Percentiles rank a stretch among this genome's conserved stretches.
Conservation (phyloP, 768 basidiomycete species). For the Boletus tomentosulus region DNA sequence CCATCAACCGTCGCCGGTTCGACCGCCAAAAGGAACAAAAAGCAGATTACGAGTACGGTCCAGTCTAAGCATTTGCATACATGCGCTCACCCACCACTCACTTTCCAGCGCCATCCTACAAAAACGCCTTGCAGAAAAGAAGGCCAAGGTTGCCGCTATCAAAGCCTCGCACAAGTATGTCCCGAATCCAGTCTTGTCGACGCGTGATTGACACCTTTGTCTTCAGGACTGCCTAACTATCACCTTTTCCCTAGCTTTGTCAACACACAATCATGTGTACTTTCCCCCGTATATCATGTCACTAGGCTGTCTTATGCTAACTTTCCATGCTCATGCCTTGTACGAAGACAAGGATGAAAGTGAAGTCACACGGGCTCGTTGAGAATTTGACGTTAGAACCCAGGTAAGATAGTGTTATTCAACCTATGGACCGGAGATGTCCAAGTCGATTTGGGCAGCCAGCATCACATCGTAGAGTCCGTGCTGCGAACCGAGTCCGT, state of each 20-base stretch:
- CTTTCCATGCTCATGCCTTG: conserved; percentile 10
- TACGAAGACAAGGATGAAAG: neutral
- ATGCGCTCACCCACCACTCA: neutral
- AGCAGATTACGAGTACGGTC: conserved; percentile 80
- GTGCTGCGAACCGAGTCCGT: conserved; percentile 80
- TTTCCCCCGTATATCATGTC: conserved; percentile 18
- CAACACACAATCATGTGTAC: conserved; percentile 16
- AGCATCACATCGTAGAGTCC: conserved; percentile 52
- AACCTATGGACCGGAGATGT: neutral
- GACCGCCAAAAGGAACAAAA: conserved; percentile 95
- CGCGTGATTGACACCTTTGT: neutral
- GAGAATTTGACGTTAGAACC: neutral
- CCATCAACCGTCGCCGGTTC: conserved; percentile 83
- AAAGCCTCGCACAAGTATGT: conserved; percentile 77
- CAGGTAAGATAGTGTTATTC: neutral
- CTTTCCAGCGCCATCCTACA: conserved; percentile 57
- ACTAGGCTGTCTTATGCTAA: conserved; percentile 20
- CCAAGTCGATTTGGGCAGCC: conserved; percentile 27
- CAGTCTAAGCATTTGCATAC: too few relatives aligned
- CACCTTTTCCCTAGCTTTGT: neutral
- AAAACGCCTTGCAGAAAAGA: conserved; percentile 92
- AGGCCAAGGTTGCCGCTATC: conserved; percentile 83
- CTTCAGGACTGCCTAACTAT: conserved; percentile 20
- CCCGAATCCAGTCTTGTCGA: neutral
- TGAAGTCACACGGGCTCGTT: neutral